These are phyloP conservation scores for Penicillium arizonense DNA, from an alignment of 495 filamentous ascomycete genomes.

Conservation along the genomic window DNA sequence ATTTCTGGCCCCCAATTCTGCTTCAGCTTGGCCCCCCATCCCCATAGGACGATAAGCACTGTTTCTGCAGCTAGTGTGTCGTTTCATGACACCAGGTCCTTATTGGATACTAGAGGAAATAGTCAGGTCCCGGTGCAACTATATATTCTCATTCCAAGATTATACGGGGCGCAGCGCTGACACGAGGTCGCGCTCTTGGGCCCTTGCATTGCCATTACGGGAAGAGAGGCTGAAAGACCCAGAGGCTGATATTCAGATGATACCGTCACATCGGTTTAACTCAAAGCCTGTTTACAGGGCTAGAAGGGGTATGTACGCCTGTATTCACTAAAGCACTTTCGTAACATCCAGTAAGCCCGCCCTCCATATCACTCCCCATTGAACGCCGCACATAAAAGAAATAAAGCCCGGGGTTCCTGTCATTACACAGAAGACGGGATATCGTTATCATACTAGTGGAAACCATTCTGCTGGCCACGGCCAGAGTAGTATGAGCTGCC, in stretches of 20 bases:
- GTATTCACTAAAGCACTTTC: slow-evolving; percentile 32
- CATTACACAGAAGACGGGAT: slow-evolving; percentile 14
- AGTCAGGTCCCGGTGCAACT: neutral
- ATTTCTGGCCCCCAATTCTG: slow-evolving; percentile 17
- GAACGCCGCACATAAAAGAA: slow-evolving; percentile 41
- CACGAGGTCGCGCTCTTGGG: neutral
- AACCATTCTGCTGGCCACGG: slow-evolving; percentile 42
- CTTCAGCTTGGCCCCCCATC: slow-evolving; percentile 12
- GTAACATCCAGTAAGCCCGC: slow-evolving; percentile 32
- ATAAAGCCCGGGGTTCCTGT: slow-evolving; percentile 3
- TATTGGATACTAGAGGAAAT: too few species aligned
- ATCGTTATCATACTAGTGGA: slow-evolving; percentile 27
- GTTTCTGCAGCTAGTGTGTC: neutral
- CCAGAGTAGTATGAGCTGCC: slow-evolving; percentile 55
- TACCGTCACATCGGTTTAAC: slow-evolving; percentile 2
- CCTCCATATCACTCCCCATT: slow-evolving; percentile 34
- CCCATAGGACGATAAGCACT: slow-evolving; percentile 9
- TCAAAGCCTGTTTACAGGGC: slow-evolving; percentile 1
- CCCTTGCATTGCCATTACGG: neutral
- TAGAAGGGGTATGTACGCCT: slow-evolving; percentile 36
- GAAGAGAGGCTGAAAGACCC: slow-evolving; percentile 10
- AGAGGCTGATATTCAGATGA: slow-evolving; percentile 7
- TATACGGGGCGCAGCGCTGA: slow-evolving; percentile 22
- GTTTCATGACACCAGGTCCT: neutral
- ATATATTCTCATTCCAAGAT: neutral